Base-by-base conservation (phyloP, 2,329 filamentous ascomycete genomes). In the Teratosphaeriaceae sp. region DNA sequence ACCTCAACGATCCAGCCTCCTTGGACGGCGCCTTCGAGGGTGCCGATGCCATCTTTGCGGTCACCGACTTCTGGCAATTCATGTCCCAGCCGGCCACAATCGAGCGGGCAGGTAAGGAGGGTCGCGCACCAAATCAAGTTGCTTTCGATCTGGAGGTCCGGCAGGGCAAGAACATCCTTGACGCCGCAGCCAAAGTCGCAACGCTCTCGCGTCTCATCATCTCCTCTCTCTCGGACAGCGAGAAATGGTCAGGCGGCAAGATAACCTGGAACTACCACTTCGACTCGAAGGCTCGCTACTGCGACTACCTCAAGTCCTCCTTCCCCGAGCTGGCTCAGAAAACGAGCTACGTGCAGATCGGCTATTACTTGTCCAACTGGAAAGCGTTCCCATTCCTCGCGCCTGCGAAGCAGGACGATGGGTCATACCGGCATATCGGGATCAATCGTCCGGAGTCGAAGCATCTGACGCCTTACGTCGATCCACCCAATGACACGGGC, bases 261-360 rank as follows among this genome's bases (percentile, higher is more conserved):
- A 70, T 70, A 42, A 62, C 43, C 2, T 52, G 58, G 12, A 63
- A 69, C 1, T 64, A 65, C 37, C 67, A 72, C 48, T 70, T 67
- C 42, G 64, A 70, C 29, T 53, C 57, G n/a, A 71, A 71, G 47
- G 66, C 64, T 4, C 49, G 52, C 1, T 60, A 56, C 4, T 57
- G 51, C 2, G 50, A 56, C 2, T 68, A 68, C 36, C 50, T 59
- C 24, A 50, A 46, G 36, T 43, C 55, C 15, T 36, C 41, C n/a
- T 54, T 61, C 46, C 55, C 54, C 0, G 40, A 44, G 8, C 44
- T 66, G 24, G 56, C 53, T 22, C 47, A 42, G 29, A 62, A 58
- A 45, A 60, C 57, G 38, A 61, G 50, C 23, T 48, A 59, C 24
- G n/a, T 67, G 12, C 56, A 65, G 39, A 53, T 63, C 13, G 62